phyloP scores from a whole-genome alignment of 345 rosid species.

The Pistacia vera region DNA sequence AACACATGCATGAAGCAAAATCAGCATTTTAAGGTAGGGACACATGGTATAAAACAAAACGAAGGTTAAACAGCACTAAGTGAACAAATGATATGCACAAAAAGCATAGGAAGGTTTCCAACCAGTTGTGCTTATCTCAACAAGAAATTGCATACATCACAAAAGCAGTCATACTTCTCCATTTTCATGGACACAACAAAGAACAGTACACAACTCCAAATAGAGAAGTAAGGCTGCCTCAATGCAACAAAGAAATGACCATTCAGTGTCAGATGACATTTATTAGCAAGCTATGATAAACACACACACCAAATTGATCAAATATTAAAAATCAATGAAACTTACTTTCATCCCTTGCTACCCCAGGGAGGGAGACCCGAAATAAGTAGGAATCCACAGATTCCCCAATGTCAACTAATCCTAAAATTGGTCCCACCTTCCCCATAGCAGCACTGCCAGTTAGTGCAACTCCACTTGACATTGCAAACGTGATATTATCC shows the following conservation, averaged over 20 bases:
- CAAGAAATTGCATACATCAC: neutral
- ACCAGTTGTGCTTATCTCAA: neutral
- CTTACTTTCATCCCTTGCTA: slow-evolving; percentile 61
- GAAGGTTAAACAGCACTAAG: neutral
- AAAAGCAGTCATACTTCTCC: neutral
- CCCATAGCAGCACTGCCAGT: slow-evolving; percentile 74
- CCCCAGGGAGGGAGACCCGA: slow-evolving; percentile 17
- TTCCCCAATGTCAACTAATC: slow-evolving; percentile 64
- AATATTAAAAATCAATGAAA: neutral
- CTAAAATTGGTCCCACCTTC: slow-evolving; percentile 58
- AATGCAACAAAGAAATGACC: neutral
- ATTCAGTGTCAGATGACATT: neutral
- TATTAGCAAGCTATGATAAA: slow-evolving; percentile 14
- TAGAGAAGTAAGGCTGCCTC: neutral
- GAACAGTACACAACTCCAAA: neutral
- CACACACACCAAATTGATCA: neutral
- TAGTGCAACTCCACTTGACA: slow-evolving; percentile 55
- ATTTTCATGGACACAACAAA: neutral
- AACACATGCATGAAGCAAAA: neutral
- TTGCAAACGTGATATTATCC: slow-evolving; percentile 34
- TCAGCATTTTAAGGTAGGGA: neutral
- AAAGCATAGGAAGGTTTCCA: neutral
- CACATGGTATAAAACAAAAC: neutral
- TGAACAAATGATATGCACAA: neutral
- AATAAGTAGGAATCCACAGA: slow-evolving; percentile 40